Evolutionary conservation across 2,329 filamentous ascomycete species (phyloP).

Genomic region (Fusarium armeniacum): DNA sequence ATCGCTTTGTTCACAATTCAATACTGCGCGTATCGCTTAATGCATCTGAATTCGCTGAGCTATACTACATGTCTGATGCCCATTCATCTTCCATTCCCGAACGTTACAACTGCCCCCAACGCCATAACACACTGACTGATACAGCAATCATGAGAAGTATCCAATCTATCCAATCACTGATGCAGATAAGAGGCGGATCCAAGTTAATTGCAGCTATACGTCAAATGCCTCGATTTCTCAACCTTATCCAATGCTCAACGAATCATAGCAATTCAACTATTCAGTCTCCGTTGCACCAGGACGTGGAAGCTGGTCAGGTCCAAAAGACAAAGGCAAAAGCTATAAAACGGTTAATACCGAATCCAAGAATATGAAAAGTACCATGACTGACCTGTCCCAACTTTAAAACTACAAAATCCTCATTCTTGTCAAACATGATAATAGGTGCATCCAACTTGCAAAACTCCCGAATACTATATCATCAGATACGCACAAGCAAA

Average conservation of each 20-base stretch:
- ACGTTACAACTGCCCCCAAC: neutral
- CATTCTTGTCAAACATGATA: conserved; percentile 92
- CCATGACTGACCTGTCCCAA: conserved; percentile 71
- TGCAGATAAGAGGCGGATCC: conserved; percentile 1
- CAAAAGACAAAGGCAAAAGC: conserved; percentile 78
- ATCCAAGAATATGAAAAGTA: neutral
- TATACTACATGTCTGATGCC: neutral
- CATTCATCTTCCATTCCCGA: neutral
- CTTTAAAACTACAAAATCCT: conserved; percentile 76
- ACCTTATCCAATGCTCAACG: neutral
- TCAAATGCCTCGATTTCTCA: neutral
- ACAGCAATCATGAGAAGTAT: neutral
- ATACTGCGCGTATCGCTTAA: neutral
- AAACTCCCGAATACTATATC: conserved; percentile 79
- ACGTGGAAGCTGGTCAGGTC: conserved; percentile 69
- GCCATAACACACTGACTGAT: neutral
- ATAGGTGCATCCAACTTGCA: conserved; percentile 78
- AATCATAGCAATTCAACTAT: neutral
- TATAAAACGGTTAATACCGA: conserved; percentile 51
- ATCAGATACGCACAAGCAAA: conserved; percentile 29
- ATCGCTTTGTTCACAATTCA: neutral
- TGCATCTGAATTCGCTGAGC: neutral
- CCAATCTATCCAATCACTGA: conserved; percentile 15
- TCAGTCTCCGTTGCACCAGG: conserved; percentile 43
- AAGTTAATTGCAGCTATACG: neutral